These are phyloP conservation scores for Ceratobasidium sp. DNA, from an alignment of 1,284 basidiomycete species.

Conservation along the genomic window DNA sequence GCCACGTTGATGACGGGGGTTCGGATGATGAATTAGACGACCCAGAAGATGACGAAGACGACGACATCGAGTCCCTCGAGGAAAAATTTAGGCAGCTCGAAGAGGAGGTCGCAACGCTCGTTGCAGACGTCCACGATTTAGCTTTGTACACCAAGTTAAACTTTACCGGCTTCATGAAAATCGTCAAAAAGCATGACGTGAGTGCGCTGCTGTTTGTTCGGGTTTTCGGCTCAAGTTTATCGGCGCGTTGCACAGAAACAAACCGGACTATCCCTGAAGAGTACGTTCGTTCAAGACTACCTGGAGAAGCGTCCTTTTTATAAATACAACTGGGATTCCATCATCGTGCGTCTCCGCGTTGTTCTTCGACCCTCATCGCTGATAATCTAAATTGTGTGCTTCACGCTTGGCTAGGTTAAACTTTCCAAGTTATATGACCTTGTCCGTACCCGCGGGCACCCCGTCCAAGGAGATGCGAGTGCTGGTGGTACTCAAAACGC, in stretches of 20 bases:
- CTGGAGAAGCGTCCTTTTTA: conserved; percentile 97
- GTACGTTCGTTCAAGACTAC: conserved; percentile 83
- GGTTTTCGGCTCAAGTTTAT: neutral
- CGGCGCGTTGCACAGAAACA: conserved; percentile 69
- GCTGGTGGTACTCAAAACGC: conserved; percentile 97
- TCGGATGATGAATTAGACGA: conserved; percentile 64
- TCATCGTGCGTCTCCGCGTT: conserved; percentile 36
- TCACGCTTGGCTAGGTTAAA: conserved; percentile 87
- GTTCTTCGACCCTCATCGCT: conserved; percentile 48
- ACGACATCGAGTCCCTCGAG: conserved; percentile 83
- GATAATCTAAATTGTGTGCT: conserved; percentile 61
- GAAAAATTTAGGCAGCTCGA: conserved; percentile 91
- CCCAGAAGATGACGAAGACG: conserved; percentile 66
- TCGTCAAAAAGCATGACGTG: conserved; percentile 76
- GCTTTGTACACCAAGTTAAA: conserved; percentile 96
- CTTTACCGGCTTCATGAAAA: conserved; percentile 99
- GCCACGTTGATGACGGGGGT: conserved; percentile 64
- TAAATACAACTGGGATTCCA: conserved; percentile 80
- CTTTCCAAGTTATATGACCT: conserved; percentile 96
- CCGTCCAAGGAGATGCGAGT: conserved; percentile 90
- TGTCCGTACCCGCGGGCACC: conserved; percentile 94
- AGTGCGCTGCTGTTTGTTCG: neutral
- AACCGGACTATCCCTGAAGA: conserved; percentile 66
- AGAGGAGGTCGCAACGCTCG: conserved; percentile 94
- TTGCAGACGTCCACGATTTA: conserved; percentile 98